A percentile compares a stretch with the other conserved stretches of the same genome.
Evolutionary conservation across 768 basidiomycete genomes (phyloP).

Genomic region (Agaricus subrufescens): DNA sequence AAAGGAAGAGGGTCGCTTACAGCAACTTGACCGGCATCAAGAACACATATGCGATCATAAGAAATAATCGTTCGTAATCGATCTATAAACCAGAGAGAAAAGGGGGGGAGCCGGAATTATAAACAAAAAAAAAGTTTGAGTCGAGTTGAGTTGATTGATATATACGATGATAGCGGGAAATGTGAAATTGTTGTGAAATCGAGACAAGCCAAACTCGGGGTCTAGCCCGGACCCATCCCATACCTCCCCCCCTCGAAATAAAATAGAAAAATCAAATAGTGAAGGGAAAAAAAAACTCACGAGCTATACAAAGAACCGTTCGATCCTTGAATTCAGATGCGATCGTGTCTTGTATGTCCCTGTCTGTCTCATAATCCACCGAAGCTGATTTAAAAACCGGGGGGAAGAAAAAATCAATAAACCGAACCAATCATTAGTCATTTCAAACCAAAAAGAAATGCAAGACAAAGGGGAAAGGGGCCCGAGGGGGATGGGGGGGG

Average conservation of each 20-base stretch:
- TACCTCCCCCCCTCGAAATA: too few species aligned
- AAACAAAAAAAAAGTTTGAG: not conserved
- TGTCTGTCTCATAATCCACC: conserved; percentile 86
- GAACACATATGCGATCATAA: conserved; percentile 86
- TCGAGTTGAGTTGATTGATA: not conserved
- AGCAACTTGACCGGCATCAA: conserved; percentile 75
- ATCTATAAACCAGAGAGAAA: conserved; percentile 35
- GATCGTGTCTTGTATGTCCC: conserved; percentile 90
- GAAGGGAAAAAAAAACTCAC: conserved; percentile 34
- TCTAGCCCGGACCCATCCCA: too few species aligned
- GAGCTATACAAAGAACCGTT: conserved; percentile 85
- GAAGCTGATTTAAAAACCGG: conserved; percentile 42
- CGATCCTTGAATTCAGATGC: conserved; percentile 76
- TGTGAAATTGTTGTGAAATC: too few species aligned
- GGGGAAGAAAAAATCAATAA: not conserved
- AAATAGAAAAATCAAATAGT: too few species aligned
- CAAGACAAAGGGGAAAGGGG: too few species aligned
- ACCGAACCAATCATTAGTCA: not conserved
- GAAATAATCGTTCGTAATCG: conserved; percentile 83
- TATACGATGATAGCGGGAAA: too few species aligned
- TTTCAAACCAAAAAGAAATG: not conserved
- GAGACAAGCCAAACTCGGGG: too few species aligned
- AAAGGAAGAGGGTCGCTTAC: conserved; percentile 30
- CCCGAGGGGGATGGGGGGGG: too few species aligned
- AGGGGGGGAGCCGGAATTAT: not conserved